Evolutionary conservation across 495 filamentous ascomycete species (phyloP).

Genomic region (Rhizodiscina lignyota): DNA sequence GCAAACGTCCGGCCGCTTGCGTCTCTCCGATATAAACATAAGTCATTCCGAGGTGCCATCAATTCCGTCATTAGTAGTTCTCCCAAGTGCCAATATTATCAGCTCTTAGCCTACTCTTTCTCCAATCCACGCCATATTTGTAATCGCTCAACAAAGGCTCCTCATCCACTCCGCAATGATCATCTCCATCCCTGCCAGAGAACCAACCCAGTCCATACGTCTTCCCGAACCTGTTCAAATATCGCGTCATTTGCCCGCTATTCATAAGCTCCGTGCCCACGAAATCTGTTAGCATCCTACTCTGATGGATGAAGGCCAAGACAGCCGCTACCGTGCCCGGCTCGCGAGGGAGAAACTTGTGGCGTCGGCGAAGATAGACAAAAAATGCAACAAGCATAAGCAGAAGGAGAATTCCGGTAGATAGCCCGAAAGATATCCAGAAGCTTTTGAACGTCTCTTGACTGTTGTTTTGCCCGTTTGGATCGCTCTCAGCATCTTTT

Average conservation of each 20-base stretch:
- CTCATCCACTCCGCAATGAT: constrained; percentile 54
- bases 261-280: constrained; percentile 44
- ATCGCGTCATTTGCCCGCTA: constrained; percentile 35
- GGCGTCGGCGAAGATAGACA: constrained; percentile 37
- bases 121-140: constrained; percentile 32
- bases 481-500: constrained; percentile 10
- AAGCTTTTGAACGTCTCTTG: constrained; percentile 47
- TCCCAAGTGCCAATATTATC: constrained; percentile 16
- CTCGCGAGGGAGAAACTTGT: constrained; percentile 52
- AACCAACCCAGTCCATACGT: constrained; percentile 63
- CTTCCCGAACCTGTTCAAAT: constrained; percentile 36
- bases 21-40: too few species aligned
- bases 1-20: too few species aligned
- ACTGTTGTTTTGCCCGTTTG: constrained; percentile 25
- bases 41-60: background rate
- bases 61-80: constrained; percentile 1
- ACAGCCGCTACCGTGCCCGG: constrained; percentile 57
- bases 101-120: constrained; percentile 9
- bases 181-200: constrained; percentile 42
- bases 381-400: constrained; percentile 33
- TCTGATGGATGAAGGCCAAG: constrained; percentile 56
- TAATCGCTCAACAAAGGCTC: constrained; percentile 46
- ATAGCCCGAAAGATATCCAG: constrained; percentile 38
- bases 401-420: constrained; percentile 39
- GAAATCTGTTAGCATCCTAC: constrained; percentile 52